Base-by-base conservation (phyloP, 495 filamentous ascomycete species). In the Cudoniella acicularis region DNA sequence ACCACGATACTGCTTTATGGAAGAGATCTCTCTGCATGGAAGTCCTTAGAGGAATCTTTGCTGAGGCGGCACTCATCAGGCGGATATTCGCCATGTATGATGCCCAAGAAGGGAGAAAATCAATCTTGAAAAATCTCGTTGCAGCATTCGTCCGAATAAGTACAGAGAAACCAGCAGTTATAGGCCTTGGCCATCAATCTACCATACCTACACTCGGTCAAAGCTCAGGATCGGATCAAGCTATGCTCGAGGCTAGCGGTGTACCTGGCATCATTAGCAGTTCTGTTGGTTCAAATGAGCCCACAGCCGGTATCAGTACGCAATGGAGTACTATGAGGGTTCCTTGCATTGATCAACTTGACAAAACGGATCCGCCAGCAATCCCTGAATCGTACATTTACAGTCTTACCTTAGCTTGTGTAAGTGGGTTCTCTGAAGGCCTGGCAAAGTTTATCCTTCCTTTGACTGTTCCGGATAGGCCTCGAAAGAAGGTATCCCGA, bases 321-420 rank as follows among this genome's bases (percentile, higher is more conserved):
- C 87, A 92, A 64, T 97, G 91, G 92, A 98, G 95, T 75, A 79
- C 87, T 20, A 83, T 95, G 64, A 79, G 90, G 54, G 90, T 90
- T 18, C 86, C 92, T 22, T 98, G 92, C 68, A 88, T 98, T 41
- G 94, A 98, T 56, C 88, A 96, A 50, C 82, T 98, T 10, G 94
- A 98, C 73, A 98, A 98, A 69, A 78, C 83, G 2, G 93, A 98
- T 27, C 80, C 94, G 3, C 91, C 93, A 2, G 54, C 71, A 9
- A 80, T 94, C 42, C 94, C 94, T 1, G 92, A 96, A 52, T 95
- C 95, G 0, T 98, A 98, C 66, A 81, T 96, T 24, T 96, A 98
- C 72, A 88, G 87, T 64, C 79, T 98, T 16, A 90, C 91, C 6
- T 76, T 98, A 13, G 88, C 88, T 1, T 98, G 95, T 70, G 85